Percentiles rank a stretch among this genome's conserved stretches.
Evolutionary conservation across 108 stramenopile species (phyloP).

Genomic region (Parietichytrium sp.): DNA sequence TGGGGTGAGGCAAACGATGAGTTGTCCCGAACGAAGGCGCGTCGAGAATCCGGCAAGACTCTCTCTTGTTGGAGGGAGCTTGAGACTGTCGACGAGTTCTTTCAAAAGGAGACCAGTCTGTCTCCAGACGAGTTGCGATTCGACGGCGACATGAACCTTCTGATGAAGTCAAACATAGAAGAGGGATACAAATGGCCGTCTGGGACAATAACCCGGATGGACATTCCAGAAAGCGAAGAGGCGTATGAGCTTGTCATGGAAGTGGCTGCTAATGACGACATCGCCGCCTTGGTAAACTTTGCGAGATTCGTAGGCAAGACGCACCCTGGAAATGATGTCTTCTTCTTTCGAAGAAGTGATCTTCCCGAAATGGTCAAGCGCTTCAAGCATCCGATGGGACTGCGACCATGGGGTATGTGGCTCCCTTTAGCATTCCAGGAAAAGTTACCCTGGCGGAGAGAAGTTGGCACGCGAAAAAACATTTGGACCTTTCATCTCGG

Average conservation of each 20-base stretch:
- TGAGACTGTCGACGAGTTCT: too few species aligned
- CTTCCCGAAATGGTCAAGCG: neutral
- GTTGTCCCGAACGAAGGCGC: too few species aligned
- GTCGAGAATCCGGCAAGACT: too few species aligned
- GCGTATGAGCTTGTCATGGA: neutral
- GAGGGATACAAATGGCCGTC: too few species aligned
- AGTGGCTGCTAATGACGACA: neutral
- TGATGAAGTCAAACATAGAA: too few species aligned
- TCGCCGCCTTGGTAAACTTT: neutral
- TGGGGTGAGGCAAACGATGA: too few species aligned
- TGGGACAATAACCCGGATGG: neutral
- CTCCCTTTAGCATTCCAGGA: neutral
- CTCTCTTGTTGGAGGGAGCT: too few species aligned
- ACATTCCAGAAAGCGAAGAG: neutral
- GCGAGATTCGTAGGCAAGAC: neutral
- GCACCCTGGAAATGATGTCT: neutral
- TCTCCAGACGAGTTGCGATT: too few species aligned
- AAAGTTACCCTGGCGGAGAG: neutral
- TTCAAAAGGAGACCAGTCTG: too few species aligned
- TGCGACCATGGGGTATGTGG: conserved; percentile 36
- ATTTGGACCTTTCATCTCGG: conserved; percentile 19
- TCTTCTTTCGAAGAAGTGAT: neutral
- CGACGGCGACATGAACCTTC: too few species aligned
- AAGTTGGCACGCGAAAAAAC: neutral
- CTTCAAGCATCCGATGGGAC: neutral